Conservation (phyloP, 805 yeast species). For the Pichia nakasei region DNA sequence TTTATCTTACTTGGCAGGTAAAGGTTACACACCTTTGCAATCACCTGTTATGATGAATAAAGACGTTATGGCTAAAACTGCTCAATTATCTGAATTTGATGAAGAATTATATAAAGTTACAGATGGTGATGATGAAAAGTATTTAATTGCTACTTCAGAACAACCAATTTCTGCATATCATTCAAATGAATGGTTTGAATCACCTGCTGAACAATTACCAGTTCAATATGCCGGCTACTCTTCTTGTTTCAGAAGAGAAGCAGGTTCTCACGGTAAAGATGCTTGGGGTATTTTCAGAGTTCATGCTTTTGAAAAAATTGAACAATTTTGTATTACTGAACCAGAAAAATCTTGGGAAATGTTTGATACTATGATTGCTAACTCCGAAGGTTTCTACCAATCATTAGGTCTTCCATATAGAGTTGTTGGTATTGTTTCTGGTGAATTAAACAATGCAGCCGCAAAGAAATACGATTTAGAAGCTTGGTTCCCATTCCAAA, state of each 20-base stretch:
- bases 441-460: conserved; percentile 97
- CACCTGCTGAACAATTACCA: conserved; percentile 94
- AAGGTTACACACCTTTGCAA: conserved; percentile 84
- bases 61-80: conserved; percentile 98
- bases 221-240: conserved; percentile 96
- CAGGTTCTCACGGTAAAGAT: conserved; percentile 98
- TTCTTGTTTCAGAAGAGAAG: conserved; percentile 98
- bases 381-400: conserved; percentile 88
- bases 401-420: conserved; percentile 90
- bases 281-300: conserved; percentile 99
- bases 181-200: conserved; percentile 96
- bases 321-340: conserved; percentile 91
- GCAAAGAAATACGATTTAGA: conserved; percentile 98
- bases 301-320: conserved; percentile 96
- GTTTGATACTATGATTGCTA: conserved; percentile 89
- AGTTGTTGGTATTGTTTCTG: conserved; percentile 96
- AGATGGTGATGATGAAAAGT: conserved; percentile 97
- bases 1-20: conserved; percentile 61
- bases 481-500: conserved; percentile 99
- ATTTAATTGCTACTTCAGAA: conserved; percentile 96
- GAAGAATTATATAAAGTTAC: conserved; percentile 95
- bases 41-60: conserved; percentile 99
- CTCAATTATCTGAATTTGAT: conserved; percentile 95
- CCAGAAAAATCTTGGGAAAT: conserved; percentile 98
- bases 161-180: conserved; percentile 98